Evolutionary conservation across 805 yeast genomes (phyloP), one percentile per base, ranked within the genome.

Genomic region (Metschnikowia lunata): DNA sequence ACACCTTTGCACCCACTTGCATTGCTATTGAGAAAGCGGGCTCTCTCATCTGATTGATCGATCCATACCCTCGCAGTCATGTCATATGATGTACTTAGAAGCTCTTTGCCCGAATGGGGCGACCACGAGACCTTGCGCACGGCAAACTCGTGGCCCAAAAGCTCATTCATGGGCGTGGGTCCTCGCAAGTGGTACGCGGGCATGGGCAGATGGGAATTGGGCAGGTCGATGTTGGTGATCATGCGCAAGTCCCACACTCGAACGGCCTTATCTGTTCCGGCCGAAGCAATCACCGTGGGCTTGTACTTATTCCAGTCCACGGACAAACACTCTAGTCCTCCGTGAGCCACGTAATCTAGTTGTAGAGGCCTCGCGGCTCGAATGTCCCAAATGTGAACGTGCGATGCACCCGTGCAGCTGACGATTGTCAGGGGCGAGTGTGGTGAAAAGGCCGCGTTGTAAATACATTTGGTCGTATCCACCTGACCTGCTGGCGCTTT

Each of bases 291-390:
- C 0, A 88, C 77, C 2, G 83, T 75, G 1, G 88, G 76, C 56
- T 88, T 75, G 63, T 93, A 91, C 61, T 90, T 90, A 66, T 91
- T 93, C 83, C 89, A 90, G 69, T 91, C 98, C 48, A 89, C 78
- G 2, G 85, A 69, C 37, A 93, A 71, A 8, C 86, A 73, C 60
- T 91, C 98, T 39, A 87, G 72, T 1, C 95, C 95, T 13, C 81
- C 77, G 57, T 88, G 96, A 1, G 89, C 85, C 29, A 82, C 65
- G 49, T 77, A 80, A 51, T 80, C 85, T 35, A 77, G 58, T 49
- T 76, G 76, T 9, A 81, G 65, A 2, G 85, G 82, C n/a, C 71
- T 66, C 1, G 88, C 80, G 0, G 80, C 64, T 50, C 99, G 72
- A 11, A 80, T 71, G 59, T 91, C 99, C 88, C 95, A 91, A 0